phyloP scores from a whole-genome alignment of 129 eudicot species.

The Apium graveolens region DNA sequence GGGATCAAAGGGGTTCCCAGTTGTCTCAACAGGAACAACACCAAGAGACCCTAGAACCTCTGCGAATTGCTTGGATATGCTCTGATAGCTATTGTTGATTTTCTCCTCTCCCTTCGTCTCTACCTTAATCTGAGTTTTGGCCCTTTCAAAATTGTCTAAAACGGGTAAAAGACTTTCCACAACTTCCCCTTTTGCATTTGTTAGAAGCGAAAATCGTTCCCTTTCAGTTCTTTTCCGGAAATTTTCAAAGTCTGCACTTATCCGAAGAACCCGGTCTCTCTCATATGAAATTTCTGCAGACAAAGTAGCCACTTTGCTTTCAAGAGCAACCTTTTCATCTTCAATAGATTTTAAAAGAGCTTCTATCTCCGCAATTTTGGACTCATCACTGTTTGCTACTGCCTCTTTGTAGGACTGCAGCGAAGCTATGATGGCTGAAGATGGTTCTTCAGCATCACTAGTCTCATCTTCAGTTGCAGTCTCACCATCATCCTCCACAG shows the following conservation, averaged over 20 bases:
- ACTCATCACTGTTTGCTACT: slow-evolving; percentile 36
- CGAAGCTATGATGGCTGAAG: slow-evolving; percentile 38
- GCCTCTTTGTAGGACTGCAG: slow-evolving; percentile 69
- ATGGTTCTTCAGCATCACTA: slow-evolving; percentile 34
- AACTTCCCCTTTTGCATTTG: slow-evolving; percentile 78
- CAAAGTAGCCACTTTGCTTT: slow-evolving; percentile 40
- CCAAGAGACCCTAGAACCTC: slow-evolving; percentile 60
- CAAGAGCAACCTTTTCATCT: slow-evolving; percentile 46
- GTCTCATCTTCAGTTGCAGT: slow-evolving; percentile 28
- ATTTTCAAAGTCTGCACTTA: slow-evolving; percentile 81
- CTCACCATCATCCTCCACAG: slow-evolving; percentile 25
- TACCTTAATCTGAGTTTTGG: slow-evolving; percentile 58
- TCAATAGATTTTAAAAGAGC: slow-evolving; percentile 40
- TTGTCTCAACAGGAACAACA: slow-evolving; percentile 64
- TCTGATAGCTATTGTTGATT: slow-evolving; percentile 61
- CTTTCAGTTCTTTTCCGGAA: slow-evolving; percentile 77
- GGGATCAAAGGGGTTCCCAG: slow-evolving; percentile 74
- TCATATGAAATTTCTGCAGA: slow-evolving; percentile 48
- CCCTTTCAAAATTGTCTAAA: slow-evolving; percentile 79
- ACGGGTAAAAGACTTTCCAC: slow-evolving; percentile 61
- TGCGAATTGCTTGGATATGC: slow-evolving; percentile 80
- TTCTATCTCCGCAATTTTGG: slow-evolving; percentile 53
- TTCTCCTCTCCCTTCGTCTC: slow-evolving; percentile 70
- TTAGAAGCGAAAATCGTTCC: slow-evolving; percentile 48
- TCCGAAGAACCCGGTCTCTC: slow-evolving; percentile 53